Conservation (phyloP, 2,329 filamentous ascomycete genomes). For the Aspergillus awamori region DNA sequence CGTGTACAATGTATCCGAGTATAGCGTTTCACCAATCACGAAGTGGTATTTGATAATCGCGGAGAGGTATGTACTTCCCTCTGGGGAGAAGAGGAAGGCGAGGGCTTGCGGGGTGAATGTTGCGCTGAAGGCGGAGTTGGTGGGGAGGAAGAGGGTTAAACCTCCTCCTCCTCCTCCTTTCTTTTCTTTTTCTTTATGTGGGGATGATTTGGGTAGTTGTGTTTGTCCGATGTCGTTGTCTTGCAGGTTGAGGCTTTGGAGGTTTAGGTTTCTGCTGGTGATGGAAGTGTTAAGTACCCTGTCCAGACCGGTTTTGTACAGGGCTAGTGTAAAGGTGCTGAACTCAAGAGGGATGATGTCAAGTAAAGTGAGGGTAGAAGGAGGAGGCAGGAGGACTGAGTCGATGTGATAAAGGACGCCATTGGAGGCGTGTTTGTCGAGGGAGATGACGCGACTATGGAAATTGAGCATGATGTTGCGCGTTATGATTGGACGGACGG, state of each 20-base stretch:
- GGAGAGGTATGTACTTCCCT: constrained; percentile 73
- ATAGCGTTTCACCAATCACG: constrained; percentile 72
- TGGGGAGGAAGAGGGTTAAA: constrained; percentile 75
- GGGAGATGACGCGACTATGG: constrained; percentile 65
- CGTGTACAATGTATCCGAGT: constrained; percentile 73
- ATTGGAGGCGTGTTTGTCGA: constrained; percentile 63
- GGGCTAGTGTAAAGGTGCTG: constrained; percentile 75
- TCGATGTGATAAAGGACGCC: constrained; percentile 80
- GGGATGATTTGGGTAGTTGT: constrained; percentile 39
- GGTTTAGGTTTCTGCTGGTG: constrained; percentile 28
- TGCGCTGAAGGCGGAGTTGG: constrained; percentile 74
- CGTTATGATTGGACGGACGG: constrained; percentile 61
- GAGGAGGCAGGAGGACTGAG: constrained; percentile 75
- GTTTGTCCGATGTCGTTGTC: no score
- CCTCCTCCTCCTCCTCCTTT: constrained; percentile 52
- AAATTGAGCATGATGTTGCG: constrained; percentile 75
- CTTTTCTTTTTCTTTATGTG: constrained; percentile 14
- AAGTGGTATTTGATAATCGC: constrained; percentile 80
- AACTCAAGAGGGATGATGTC: constrained; percentile 69
- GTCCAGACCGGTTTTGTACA: constrained; percentile 72
- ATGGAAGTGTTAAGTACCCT: constrained; percentile 54
- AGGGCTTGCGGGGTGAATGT: constrained; percentile 72
- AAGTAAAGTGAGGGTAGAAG: constrained; percentile 66
- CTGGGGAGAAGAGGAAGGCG: constrained; percentile 80
- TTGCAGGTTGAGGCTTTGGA: no score